phyloP scores from a whole-genome alignment of 148 eudicot genomes.

The Selenicereus undatus region DNA sequence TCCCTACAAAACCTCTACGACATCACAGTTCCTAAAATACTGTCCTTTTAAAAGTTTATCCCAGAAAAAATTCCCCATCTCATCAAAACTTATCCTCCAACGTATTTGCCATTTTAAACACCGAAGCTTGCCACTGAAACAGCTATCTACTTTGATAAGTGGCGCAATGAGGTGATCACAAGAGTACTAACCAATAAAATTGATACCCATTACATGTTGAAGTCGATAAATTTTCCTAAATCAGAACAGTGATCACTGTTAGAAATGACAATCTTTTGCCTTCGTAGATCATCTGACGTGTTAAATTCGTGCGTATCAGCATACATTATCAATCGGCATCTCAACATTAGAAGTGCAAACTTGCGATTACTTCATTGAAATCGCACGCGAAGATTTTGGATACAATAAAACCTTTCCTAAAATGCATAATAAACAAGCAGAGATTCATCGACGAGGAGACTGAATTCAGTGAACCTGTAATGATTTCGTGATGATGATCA shows the following conservation, averaged over 20 bases:
- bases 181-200: not conserved
- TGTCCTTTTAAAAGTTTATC: not conserved
- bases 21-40: not conserved
- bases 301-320: not conserved
- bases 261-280: not conserved
- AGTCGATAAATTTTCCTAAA: not conserved
- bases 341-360: too few relatives aligned
- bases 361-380: too few relatives aligned
- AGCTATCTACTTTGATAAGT: not conserved
- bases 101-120: not conserved
- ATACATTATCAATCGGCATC: not conserved
- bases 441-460: conserved; percentile 47
- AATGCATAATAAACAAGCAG: not conserved
- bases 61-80: not conserved
- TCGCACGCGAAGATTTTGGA: too few relatives aligned
- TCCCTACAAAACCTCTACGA: not conserved
- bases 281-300: not conserved
- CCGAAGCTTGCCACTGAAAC: not conserved
- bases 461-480: conserved; percentile 23
- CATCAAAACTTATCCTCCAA: not conserved
- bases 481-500: conserved; percentile 17
- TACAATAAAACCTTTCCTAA: too few relatives aligned
- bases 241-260: not conserved
- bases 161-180: not conserved
- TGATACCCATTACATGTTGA: too few relatives aligned